phyloP scores from a whole-genome alignment of 2,329 filamentous ascomycete genomes.

The Emericellopsis atlantica region DNA sequence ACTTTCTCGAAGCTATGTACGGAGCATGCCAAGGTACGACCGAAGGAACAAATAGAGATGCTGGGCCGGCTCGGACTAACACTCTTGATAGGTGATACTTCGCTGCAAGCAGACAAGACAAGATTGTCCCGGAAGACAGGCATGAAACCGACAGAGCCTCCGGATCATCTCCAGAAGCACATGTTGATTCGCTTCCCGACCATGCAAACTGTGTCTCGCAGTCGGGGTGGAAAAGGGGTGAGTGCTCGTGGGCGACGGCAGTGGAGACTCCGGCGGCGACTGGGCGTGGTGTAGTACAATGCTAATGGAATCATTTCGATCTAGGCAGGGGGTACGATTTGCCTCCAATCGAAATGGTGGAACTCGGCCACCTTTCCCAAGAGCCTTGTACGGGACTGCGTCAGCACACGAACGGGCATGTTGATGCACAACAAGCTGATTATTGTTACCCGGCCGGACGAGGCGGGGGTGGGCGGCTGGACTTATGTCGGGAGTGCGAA shows the following conservation, averaged over 20 bases:
- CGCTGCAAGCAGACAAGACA: constrained; percentile 30
- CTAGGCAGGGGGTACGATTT: constrained; percentile 67
- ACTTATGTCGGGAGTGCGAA: constrained; percentile 87
- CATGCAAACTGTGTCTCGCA: constrained; percentile 50
- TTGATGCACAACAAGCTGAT: constrained; percentile 82
- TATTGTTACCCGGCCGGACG: constrained; percentile 25
- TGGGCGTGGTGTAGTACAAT: too few species aligned
- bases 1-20: constrained; percentile 48
- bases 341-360: constrained; percentile 63
- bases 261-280: not conserved
- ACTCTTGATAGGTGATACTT: constrained; percentile 17
- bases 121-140: constrained; percentile 16
- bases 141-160: constrained; percentile 10
- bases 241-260: constrained; percentile 11
- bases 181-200: constrained; percentile 77
- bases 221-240: constrained; percentile 49
- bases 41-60: not conserved
- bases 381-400: constrained; percentile 60
- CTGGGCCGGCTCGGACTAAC: constrained; percentile 1
- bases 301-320: too few species aligned
- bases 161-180: constrained; percentile 24
- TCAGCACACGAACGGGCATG: constrained; percentile 56
- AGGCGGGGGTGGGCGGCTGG: constrained; percentile 32
- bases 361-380: constrained; percentile 56
- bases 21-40: constrained; percentile 38